These are phyloP conservation scores for Achlya hypogyna DNA, from an alignment of 352 stramenopile species.

Conservation along the genomic window DNA sequence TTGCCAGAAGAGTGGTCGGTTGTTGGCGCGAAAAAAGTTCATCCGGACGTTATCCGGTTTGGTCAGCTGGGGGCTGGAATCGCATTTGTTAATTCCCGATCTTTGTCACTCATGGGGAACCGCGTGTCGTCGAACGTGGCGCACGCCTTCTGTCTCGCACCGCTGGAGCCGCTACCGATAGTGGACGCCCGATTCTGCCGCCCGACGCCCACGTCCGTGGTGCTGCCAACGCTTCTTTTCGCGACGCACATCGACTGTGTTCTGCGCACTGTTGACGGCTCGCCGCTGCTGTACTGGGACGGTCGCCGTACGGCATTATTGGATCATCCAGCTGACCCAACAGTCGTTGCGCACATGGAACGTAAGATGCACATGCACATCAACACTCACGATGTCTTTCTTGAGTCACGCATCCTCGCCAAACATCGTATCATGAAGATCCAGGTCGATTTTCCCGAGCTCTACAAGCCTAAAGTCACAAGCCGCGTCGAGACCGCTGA, in stretches of 20 bases:
- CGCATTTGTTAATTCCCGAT: too few relatives aligned
- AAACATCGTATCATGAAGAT: conserved; percentile 1
- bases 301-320: not conserved
- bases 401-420: not conserved
- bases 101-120: not conserved
- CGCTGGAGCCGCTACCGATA: conserved; percentile 10
- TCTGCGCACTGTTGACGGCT: not conserved
- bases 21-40: too few relatives aligned
- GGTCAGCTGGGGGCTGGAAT: too few relatives aligned
- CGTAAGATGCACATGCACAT: conserved; percentile 1
- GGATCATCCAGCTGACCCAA: not conserved
- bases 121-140: not conserved
- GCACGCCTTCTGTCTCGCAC: not conserved
- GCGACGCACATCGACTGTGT: not conserved
- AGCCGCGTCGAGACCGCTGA: not conserved
- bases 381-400: conserved; percentile 5
- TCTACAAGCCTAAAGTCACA: not conserved
- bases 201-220: not conserved
- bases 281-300: not conserved
- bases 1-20: too few relatives aligned
- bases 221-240: not conserved
- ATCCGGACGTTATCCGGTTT: too few relatives aligned
- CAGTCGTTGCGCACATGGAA: not conserved
- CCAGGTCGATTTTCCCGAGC: not conserved
- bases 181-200: not conserved